Conservation (phyloP, 805 yeast genomes). For the Starmerella floris region DNA sequence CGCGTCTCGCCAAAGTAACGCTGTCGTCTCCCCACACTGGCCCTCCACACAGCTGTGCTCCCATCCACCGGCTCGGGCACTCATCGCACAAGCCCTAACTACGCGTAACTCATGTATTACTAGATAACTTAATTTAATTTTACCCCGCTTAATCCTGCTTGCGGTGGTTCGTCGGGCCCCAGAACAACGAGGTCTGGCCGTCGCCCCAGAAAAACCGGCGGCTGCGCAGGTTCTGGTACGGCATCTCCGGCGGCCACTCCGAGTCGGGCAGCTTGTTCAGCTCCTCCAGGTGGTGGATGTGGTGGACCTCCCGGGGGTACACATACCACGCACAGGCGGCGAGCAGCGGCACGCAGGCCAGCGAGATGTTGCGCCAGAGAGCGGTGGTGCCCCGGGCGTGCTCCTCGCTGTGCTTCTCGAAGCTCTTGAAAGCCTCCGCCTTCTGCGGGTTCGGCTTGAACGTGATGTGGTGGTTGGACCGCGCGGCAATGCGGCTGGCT, state of each 20-base stretch:
- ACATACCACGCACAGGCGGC: constrained; percentile 66
- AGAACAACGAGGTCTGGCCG: constrained; percentile 93
- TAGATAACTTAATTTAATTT: too few species aligned
- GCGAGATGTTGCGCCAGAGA: constrained; percentile 76
- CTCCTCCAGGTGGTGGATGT: constrained; percentile 68
- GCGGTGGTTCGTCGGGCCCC: constrained; percentile 93
- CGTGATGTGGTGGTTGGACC: constrained; percentile 21
- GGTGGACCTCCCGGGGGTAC: constrained; percentile 68
- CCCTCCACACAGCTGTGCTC: too few species aligned
- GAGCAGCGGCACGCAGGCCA: constrained; percentile 75
- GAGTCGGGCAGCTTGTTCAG: constrained; percentile 53
- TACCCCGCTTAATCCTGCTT: constrained; percentile 15
- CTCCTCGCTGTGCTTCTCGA: constrained; percentile 49
- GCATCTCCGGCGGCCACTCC: constrained; percentile 86
- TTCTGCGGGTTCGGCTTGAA: constrained; percentile 38
- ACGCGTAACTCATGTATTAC: too few species aligned
- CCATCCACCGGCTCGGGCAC: too few species aligned
- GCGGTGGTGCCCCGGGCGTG: constrained; percentile 69
- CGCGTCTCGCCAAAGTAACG: too few species aligned
- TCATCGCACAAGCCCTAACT: too few species aligned
- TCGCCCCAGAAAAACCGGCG: constrained; percentile 96
- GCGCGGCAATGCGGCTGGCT: constrained; percentile 14
- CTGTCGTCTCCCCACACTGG: too few species aligned
- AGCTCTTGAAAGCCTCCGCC: constrained; percentile 56
- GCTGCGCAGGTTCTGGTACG: constrained; percentile 78